Base-by-base conservation (phyloP, 2,329 filamentous ascomycete species). In the Periconia digitata region DNA sequence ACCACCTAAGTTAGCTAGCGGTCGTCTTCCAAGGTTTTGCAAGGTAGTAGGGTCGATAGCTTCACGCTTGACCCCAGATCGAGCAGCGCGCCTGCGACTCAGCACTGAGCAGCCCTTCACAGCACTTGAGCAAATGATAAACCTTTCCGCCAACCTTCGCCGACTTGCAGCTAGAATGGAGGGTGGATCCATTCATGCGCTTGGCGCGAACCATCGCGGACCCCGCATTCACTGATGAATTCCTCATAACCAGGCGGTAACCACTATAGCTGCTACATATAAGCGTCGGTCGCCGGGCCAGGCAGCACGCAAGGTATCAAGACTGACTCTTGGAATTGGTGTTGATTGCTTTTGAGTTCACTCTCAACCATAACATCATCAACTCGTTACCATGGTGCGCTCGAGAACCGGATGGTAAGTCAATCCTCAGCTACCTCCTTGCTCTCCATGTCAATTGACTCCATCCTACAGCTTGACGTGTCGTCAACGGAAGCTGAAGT, bases 401-500 rank as follows among this genome's bases (percentile, higher is more conserved):
- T 72, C 69, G 61, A 63, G 69, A 62, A 72, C 69, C 43, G 69
- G 69, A 63, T 72, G 69, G 69, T 64, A 63, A 58, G 66, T 59
- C 17, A 23, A 50, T 24, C n/a, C 23, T 40, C 29, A 29, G 18
- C 46, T 35, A 24, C 20, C 20, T 10, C 15, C 47, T 20, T 42
- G 12, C 38, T 22, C n/a, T 13, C 43, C 24, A 55, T 40, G 16
- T 16, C 16, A 44, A 27, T 56, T 54, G 37, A 56, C 51, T 39
- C 12, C 36, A 27, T 17, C 37, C 17, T 37, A 18, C 47, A 72
- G 69, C 54, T 62, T 71, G 51, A 84, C 80, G 57, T 84, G 81
- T 72, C 79, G 81, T 48, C 76, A 78, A 64, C 74, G 81, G 54
- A 84, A 86, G 75, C 75, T 85, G 53, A 85, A 85, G 73, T 86